A percentile compares a stretch with the other conserved stretches of the same genome.
These are phyloP conservation scores for Puccinellia tenuiflora DNA, from an alignment of 176 grass and related monocot species.

Conservation along the genomic window DNA sequence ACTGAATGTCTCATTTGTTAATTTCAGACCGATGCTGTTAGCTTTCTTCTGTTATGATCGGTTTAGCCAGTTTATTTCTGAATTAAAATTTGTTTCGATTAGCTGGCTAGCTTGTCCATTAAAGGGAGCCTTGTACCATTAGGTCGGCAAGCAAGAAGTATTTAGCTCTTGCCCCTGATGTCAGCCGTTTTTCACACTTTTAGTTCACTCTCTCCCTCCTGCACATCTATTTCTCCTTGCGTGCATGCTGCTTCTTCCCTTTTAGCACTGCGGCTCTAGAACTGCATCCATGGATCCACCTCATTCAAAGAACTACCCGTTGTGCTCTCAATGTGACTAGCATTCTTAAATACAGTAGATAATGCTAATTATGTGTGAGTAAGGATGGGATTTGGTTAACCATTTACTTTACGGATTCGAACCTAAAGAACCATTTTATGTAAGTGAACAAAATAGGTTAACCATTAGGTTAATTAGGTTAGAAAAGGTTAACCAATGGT, in stretches of 20 bases:
- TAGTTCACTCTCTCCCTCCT: background rate
- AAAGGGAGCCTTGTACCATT: background rate
- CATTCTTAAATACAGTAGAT: too few species aligned
- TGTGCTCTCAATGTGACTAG: too few species aligned
- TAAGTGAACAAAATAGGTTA: too few species aligned
- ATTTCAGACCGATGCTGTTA: background rate
- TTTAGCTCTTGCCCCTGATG: background rate
- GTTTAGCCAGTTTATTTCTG: background rate
- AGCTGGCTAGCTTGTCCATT: background rate
- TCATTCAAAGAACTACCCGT: too few species aligned
- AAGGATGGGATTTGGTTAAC: too few species aligned
- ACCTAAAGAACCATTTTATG: too few species aligned
- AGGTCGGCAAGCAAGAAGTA: background rate
- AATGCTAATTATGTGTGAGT: too few species aligned
- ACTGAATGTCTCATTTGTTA: background rate
- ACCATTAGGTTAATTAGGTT: too few species aligned
- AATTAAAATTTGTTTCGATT: background rate
- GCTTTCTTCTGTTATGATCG: background rate
- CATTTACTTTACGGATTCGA: too few species aligned
- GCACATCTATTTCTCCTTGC: background rate
- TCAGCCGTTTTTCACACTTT: background rate
- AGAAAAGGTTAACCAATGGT: too few species aligned
- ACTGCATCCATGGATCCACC: too few species aligned
- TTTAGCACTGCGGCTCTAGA: background rate
- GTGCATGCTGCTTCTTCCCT: background rate